These are phyloP conservation scores for Boletus sp. DNA, from an alignment of 768 basidiomycete genomes.

Conservation along the genomic window DNA sequence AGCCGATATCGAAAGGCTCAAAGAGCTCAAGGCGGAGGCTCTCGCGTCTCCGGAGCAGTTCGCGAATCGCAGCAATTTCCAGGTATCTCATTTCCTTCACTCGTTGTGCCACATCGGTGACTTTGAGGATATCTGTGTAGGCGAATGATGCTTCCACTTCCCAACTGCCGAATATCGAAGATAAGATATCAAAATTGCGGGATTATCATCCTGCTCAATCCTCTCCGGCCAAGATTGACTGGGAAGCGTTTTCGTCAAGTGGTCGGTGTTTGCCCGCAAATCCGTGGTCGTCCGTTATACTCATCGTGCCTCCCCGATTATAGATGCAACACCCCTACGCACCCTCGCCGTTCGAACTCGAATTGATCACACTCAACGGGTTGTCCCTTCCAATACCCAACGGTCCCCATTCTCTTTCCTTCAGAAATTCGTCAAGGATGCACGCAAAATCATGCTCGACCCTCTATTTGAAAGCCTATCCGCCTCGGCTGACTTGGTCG, in stretches of 20 bases:
- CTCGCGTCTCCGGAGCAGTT: conserved; percentile 35
- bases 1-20: conserved; percentile 58
- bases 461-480: conserved; percentile 34
- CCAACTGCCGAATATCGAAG: conserved; percentile 33
- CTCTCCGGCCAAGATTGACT: conserved; percentile 52
- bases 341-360: conserved; percentile 42
- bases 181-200: conserved; percentile 42
- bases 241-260: conserved; percentile 53
- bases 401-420: conserved; percentile 49
- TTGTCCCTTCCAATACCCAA: conserved; percentile 39
- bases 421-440: conserved; percentile 54
- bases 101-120: conserved; percentile 17
- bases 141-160: conserved; percentile 3
- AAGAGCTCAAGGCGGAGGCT: conserved; percentile 40
- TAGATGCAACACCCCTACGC: conserved; percentile 56
- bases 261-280: conserved; percentile 39
- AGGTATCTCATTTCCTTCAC: conserved; percentile 29
- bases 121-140: conserved; percentile 7
- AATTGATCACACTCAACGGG: conserved; percentile 36
- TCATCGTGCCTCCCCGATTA: conserved; percentile 4
- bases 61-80: conserved; percentile 28
- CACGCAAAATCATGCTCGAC: conserved; percentile 48
- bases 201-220: conserved; percentile 41
- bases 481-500: conserved; percentile 13
- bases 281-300: background rate